A percentile compares a stretch with the other conserved stretches of the same genome.
phyloP scores from a whole-genome alignment of 305 asterid species.

The Fraxinus sp. region DNA sequence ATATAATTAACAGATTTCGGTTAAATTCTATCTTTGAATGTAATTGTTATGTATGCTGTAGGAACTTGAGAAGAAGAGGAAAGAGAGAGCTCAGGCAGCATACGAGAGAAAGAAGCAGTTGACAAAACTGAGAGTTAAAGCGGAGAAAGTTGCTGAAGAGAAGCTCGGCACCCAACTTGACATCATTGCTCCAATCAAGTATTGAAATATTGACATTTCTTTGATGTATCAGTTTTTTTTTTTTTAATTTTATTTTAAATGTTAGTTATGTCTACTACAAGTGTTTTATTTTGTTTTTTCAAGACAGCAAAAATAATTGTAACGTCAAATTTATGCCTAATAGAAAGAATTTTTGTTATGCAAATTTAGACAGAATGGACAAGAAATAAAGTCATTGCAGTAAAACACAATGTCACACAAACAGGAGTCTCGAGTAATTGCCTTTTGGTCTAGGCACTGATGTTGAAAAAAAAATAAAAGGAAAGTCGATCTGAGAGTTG shows the following conservation, averaged over 20 bases:
- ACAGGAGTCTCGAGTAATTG: not conserved
- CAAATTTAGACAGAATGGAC: not conserved
- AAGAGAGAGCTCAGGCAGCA: constrained; percentile 46
- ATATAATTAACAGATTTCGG: not conserved
- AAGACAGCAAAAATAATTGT: not conserved
- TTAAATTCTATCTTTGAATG: not conserved
- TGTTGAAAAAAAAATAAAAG: too few species aligned
- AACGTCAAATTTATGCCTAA: not conserved
- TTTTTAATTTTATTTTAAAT: not conserved
- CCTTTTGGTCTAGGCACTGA: not conserved
- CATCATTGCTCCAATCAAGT: constrained; percentile 42
- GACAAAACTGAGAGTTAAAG: constrained; percentile 39
- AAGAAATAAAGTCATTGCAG: not conserved
- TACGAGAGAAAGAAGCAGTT: constrained; percentile 56
- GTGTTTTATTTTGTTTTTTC: not conserved
- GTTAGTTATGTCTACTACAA: not conserved
- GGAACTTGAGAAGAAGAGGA: constrained; percentile 55
- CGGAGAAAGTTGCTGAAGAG: constrained; percentile 50
- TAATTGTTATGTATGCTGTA: not conserved
- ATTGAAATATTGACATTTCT: constrained; percentile 23
- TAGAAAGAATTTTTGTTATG: not conserved
- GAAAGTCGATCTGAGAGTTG: not conserved
- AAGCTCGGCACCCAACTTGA: constrained; percentile 54
- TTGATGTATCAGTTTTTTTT: constrained; percentile 8
- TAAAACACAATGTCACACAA: not conserved